Conservation (phyloP, 1,284 basidiomycete species). For the Puccinia novopanici region DNA sequence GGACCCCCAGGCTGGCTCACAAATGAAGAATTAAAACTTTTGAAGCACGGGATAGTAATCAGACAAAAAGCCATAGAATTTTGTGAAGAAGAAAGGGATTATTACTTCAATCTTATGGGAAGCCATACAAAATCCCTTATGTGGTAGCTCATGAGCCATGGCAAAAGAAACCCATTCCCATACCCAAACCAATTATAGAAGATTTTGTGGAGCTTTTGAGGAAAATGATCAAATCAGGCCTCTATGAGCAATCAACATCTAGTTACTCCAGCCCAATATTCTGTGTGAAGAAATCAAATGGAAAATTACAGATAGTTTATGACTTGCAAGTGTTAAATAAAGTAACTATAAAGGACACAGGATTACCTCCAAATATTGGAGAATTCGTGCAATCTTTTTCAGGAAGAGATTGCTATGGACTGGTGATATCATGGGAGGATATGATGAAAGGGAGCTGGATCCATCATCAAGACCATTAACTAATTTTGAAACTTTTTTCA, state of each 20-base stretch:
- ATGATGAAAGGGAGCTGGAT: not conserved
- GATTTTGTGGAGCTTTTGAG: conserved; percentile 4
- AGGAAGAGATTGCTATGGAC: not conserved
- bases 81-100: conserved; percentile 19
- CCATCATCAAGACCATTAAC: not conserved
- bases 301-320: not conserved
- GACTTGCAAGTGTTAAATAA: not conserved
- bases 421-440: no score
- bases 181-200: not conserved
- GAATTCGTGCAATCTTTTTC: conserved; percentile 1
- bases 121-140: conserved; percentile 8
- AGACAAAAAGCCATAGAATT: conserved; percentile 11
- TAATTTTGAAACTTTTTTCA: not conserved
- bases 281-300: conserved; percentile 3
- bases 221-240: not conserved
- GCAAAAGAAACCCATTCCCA: conserved; percentile 22
- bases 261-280: conserved; percentile 15
- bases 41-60: not conserved
- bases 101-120: conserved; percentile 12
- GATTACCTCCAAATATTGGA: not conserved
- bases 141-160: conserved; percentile 18
- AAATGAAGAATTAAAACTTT: not conserved
- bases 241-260: conserved; percentile 1
- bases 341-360: conserved; percentile 14
- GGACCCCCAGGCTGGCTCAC: not conserved